Evolutionary conservation across 78 protist species (phyloP), one percentile per base, ranked within the genome.

Genomic region (Dictyostelium purpureum): DNA sequence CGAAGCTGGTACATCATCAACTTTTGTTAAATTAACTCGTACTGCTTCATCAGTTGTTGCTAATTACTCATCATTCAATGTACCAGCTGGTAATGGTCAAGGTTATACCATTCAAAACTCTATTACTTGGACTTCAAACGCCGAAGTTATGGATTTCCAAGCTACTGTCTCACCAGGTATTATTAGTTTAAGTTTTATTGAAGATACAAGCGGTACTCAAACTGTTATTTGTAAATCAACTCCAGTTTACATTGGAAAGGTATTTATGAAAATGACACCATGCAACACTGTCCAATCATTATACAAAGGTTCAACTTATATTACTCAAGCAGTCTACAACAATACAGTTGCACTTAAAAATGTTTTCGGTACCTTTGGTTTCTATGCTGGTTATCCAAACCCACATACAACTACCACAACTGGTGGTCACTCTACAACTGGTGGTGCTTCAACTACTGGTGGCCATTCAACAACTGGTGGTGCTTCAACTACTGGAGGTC

Each of bases 141-240:
- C 66, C n/a, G 67, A 85, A 37, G 71, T 82, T 2, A 85, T 85
- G 92, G 0, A 52, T 57, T 85, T 85, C 63, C 70, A 51, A 85
- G 80, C 92, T 19, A 18, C 82, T 19, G 82, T 26, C 21, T 85
- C 92, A 57, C 67, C 67, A 73, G 92, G 92, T 74, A 59, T 85
- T 28, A 42, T 59, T 10, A 21, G 74, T 26, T 24, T 85, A 26
- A 35, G 45, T 24, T 67, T 85, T 45, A 52, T 37, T 11, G 80
- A 70, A 61, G 24, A 51, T 9, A 51, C 26, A 14, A 33, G 38
- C 11, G 45, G 49, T 56, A 24, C 26, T 33, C 45, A 80, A 6
- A 37, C 63, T 9, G 75, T 85, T 6, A 40, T 85, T 66, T 85
- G 92, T 77, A 70, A 70, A 59, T 85, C 92, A 21, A 49, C 69